A percentile compares a stretch with the other conserved stretches of the same genome.
Evolutionary conservation across 1,284 basidiomycete genomes (phyloP).

Genomic region (Cryptococcus maquisensis): DNA sequence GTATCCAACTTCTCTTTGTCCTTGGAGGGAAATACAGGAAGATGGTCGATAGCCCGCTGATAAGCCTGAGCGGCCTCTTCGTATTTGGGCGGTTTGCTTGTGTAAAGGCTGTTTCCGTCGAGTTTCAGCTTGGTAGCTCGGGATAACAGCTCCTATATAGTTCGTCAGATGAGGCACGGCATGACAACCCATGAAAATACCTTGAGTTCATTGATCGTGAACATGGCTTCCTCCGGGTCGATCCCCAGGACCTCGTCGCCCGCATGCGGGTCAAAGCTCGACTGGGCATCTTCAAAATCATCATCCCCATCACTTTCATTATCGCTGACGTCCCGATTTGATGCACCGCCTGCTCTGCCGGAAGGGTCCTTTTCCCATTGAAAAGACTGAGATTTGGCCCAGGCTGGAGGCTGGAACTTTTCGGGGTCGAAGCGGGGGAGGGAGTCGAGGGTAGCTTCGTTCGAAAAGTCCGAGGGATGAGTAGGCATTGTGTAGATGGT

Average conservation of each 20-base stretch:
- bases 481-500: too few species aligned
- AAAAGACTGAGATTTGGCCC: conserved; percentile 24
- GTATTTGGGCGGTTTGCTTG: conserved; percentile 23
- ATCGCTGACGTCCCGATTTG: conserved; percentile 1
- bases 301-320: conserved; percentile 4
- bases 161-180: background rate
- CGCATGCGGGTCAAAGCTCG: background rate
- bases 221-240: conserved; percentile 16
- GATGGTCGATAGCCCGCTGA: conserved; percentile 24
- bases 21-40: conserved; percentile 13
- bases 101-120: conserved; percentile 39
- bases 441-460: conserved; percentile 5
- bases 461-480: too few species aligned
- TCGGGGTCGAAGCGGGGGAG: conserved; percentile 29
- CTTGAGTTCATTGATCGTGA: conserved; percentile 23
- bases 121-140: conserved; percentile 26
- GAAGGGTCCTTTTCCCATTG: conserved; percentile 14
- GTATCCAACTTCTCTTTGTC: background rate
- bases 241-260: background rate
- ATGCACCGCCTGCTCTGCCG: background rate
- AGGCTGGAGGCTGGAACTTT: conserved; percentile 33
- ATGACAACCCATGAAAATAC: conserved; percentile 11
- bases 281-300: conserved; percentile 17
- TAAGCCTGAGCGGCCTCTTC: conserved; percentile 32
- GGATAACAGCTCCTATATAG: conserved; percentile 21